Conservation (phyloP, 306 rosid species). For the Potentilla sterilis region DNA sequence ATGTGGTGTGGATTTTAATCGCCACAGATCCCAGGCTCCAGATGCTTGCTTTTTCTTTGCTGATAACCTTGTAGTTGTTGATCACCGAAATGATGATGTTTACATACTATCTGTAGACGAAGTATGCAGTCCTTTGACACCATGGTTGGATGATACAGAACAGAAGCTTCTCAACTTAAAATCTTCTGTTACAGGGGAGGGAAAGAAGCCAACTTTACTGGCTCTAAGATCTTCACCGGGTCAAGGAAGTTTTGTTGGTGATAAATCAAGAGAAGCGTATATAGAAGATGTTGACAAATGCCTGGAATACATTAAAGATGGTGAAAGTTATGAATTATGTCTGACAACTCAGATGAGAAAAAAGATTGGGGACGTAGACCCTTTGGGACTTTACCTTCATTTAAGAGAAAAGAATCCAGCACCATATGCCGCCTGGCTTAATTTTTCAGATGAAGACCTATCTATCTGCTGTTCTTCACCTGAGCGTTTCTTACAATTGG, state of each 20-base stretch:
- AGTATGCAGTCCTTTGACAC: constrained; percentile 37
- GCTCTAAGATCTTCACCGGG: constrained; percentile 27
- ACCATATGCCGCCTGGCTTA: constrained; percentile 98
- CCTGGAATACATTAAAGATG: constrained; percentile 76
- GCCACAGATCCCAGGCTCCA: constrained; percentile 77
- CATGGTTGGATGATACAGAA: constrained; percentile 75
- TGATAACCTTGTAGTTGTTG: constrained; percentile 74
- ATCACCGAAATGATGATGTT: constrained; percentile 80
- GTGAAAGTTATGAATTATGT: constrained; percentile 96
- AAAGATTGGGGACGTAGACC: constrained; percentile 47
- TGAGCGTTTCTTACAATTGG: constrained; percentile 85
- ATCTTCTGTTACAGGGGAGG: constrained; percentile 33
- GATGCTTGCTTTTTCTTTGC: constrained; percentile 98
- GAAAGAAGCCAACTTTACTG: constrained; percentile 31
- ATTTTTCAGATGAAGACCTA: constrained; percentile 70
- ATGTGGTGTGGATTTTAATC: constrained; percentile 63
- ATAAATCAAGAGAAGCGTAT: constrained; percentile 71
- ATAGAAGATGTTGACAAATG: constrained; percentile 73
- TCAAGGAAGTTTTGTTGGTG: constrained; percentile 53
- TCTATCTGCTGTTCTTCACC: constrained; percentile 93
- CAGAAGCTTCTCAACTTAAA: constrained; percentile 62
- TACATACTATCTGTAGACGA: constrained; percentile 68
- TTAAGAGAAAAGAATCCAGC: constrained; percentile 92
- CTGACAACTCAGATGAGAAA: constrained; percentile 88
- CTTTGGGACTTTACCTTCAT: constrained; percentile 74